Base-by-base conservation (phyloP, 176 grass and related monocot genomes). In the Phyllostachys edulis region DNA sequence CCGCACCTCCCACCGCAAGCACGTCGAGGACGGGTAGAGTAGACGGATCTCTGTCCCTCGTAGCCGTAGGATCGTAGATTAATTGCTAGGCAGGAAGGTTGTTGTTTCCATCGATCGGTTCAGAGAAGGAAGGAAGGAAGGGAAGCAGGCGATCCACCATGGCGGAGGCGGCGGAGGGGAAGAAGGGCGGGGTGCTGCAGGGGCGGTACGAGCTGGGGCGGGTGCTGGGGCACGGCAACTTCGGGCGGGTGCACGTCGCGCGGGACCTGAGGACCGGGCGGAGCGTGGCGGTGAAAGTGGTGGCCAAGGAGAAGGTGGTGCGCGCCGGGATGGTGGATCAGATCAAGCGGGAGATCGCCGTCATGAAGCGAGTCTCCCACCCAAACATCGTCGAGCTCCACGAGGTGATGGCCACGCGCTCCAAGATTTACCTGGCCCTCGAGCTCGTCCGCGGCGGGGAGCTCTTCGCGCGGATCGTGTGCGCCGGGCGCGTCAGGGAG, bases 381-480 rank as follows among this genome's bases (percentile, higher is more conserved):
- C 96, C 93, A 0, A 96, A 99, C 85, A 94, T 99, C 82, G 93
- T 94, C 2, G 87, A 92, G 85, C 91, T 99, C 49, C 88, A 90
- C 81, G 96, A 99, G 87, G 96, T 99, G 12, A 94, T 99, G 96
- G 93, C 96, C 72, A 94, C 96, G 68, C 94, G 91, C 50, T 78
- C 93, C 80, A 96, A 90, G 93, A 99, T 99, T 81, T 99, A 96
- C 82, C 91, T 99, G 75, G 93, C 92, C 2, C 94, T 99, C 78
- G 96, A 99, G 91, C 94, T 94, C 81, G 96, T 99, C 77, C 81
- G 84, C 77, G 96, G 93, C 78, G 96, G 93, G 3, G 96, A 99
- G 75, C 93, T 99, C 57, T 99, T 99, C 82, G 76, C 86, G 21
- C 74, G 76, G 24, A 92, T 99, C 77, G 80, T 77, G 34, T 61